phyloP scores from a whole-genome alignment of 129 eudicot species.

The Tagetes erecta region DNA sequence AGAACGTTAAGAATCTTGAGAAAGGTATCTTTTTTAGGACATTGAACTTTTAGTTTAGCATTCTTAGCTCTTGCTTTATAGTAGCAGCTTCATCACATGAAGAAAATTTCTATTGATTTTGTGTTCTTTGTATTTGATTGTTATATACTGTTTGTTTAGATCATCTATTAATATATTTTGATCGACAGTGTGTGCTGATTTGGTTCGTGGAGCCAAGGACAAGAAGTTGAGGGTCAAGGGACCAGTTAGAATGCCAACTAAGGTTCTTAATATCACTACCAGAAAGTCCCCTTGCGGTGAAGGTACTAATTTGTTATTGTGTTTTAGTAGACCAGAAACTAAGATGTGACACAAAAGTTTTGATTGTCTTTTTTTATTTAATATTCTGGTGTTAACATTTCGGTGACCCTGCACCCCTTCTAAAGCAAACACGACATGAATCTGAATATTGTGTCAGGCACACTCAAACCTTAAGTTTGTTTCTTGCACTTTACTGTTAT shows the following conservation, averaged over 20 bases:
- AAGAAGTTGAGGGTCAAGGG: constrained; percentile 87
- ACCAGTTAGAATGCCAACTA: constrained; percentile 94
- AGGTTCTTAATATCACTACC: constrained; percentile 86
- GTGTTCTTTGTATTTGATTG: neutral
- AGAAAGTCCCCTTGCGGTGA: constrained; percentile 97
- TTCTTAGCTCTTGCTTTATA: neutral
- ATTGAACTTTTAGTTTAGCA: neutral
- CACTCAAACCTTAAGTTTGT: neutral
- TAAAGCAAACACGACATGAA: neutral
- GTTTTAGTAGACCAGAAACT: neutral
- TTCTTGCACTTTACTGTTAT: neutral
- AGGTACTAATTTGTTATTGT: constrained; percentile 44
- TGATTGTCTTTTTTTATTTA: neutral
- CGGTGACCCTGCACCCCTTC: too few relatives aligned
- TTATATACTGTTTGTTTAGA: neutral
- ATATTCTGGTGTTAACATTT: neutral
- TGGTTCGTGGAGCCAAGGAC: constrained; percentile 96
- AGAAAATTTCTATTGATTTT: neutral
- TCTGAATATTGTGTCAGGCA: neutral
- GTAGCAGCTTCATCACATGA: too few relatives aligned
- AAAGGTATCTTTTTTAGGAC: constrained; percentile 48
- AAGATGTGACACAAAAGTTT: too few relatives aligned
- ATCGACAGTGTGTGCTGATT: constrained; percentile 91
- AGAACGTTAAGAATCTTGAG: constrained; percentile 88
- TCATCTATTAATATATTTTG: neutral